These are phyloP conservation scores for Arthrocladium fulminans DNA, from an alignment of 2,329 filamentous ascomycete genomes.

Conservation along the genomic window DNA sequence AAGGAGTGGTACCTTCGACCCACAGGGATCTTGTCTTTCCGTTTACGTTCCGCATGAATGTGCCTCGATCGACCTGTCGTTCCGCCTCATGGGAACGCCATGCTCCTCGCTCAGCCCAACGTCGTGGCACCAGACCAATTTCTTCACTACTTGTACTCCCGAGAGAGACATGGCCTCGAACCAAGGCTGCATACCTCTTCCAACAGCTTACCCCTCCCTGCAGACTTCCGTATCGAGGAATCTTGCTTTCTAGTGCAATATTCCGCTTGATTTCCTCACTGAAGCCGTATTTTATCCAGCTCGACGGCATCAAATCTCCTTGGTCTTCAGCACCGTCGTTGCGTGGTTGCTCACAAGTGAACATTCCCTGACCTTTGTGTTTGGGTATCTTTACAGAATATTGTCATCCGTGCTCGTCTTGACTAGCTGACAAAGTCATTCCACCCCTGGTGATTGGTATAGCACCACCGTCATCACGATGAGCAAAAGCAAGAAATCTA, in stretches of 20 bases:
- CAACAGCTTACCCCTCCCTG: neutral
- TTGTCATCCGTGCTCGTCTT: too few relatives aligned
- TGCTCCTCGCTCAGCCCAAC: neutral
- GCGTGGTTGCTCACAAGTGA: too few relatives aligned
- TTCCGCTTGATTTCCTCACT: too few relatives aligned
- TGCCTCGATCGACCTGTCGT: neutral
- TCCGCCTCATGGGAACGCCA: neutral
- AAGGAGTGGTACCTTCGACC: neutral
- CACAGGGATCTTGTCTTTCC: neutral
- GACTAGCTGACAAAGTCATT: too few relatives aligned
- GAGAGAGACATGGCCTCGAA: neutral
- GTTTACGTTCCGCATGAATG: neutral
- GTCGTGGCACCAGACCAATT: neutral
- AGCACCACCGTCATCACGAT: neutral
- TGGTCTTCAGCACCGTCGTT: too few relatives aligned
- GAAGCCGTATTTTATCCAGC: too few relatives aligned
- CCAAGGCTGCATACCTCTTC: neutral
- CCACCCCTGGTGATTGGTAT: too few relatives aligned
- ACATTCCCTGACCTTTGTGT: too few relatives aligned
- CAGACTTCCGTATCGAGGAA: neutral
- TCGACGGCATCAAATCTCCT: too few relatives aligned
- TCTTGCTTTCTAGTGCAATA: too few relatives aligned
- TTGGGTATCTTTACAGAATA: too few relatives aligned
- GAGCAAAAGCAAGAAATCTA: neutral
- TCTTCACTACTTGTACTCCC: neutral